Base-by-base conservation (phyloP, 2,329 filamentous ascomycete species). In the Penicillium sp. region DNA sequence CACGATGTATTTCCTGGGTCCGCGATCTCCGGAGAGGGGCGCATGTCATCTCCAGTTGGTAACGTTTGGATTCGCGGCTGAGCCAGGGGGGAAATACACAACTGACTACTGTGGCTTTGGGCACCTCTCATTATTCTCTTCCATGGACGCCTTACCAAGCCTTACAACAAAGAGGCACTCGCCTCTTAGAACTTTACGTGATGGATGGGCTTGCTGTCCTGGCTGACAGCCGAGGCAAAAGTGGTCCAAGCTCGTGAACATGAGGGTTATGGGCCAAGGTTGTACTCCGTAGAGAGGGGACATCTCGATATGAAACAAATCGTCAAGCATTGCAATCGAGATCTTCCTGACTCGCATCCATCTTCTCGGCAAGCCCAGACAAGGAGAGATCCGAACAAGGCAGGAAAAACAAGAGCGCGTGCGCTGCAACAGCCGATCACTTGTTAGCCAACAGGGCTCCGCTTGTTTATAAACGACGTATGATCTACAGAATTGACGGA, bases 401-500 rank as follows among this genome's bases (percentile, higher is more conserved):
- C 42, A 26, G 40, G 6, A 10, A 33, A 44, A 47, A 44, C 15
- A 40, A 42, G 30, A 42, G 49, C 22, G 40, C 19, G 19, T n/a
- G 33, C 33, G 7, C n/a, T 7, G 22, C 28, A 35, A 54, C 47
- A 38, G 51, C 30, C 44, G 55, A 61, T 58, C 61, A 42, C 4
- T 44, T 49, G 38, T 40, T 40, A 33, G 24, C 49, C 9, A 13
- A 2, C 9, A 42, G 19, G 60, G 38, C 57, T 35, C 30, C 38
- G 45, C 47, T 28, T 28, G 10, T 3, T 3, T 19, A 8, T 24
- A 45, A 59, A 53, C 33, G 45, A 55, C 56, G 38, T 35, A 50
- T 15, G 63, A 64, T 65, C 61, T 64, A 53, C 63, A 56, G 26
- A 26, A 6, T 37, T 15, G 4, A 30, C 12, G 38, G 28, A 17